Base-by-base conservation (phyloP, 2,329 filamentous ascomycete genomes). In the Alternaria sp. region DNA sequence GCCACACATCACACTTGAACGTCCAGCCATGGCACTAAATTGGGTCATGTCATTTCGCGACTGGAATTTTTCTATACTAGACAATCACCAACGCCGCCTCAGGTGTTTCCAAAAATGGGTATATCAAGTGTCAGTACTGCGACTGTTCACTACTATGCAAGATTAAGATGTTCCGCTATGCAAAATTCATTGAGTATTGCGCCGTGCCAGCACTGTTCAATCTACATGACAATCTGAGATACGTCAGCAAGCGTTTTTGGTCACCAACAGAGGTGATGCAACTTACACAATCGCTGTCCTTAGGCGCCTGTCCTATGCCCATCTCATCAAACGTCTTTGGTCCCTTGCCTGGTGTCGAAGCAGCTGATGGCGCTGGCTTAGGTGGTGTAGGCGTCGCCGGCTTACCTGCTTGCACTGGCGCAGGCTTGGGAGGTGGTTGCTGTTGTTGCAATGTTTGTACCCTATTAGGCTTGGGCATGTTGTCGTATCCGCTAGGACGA, bases 261-360 rank as follows among this genome's bases (percentile, higher is more conserved):
- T 20, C 8, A 9, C 14, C 38, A 5, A 30, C 24, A 18, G n/a
- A 47, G 8, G 22, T 24, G 4, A 16, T 11, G 34, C 34, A 24
- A 41, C 86, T 82, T 88, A 97, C 94, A 83, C 94, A 99, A 80
- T 98, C 94, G 67, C 87, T 87, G n/a, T 97, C 92, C 63, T 89
- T 86, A 79, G 95, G 94, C 48, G 85, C 89, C 71, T 89, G 86
- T 7, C 93, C 92, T 70, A 99, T 94, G 39, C 95, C 95, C 95
- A 99, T 99, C 76, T 96, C 94, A 76, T 97, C 94, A 78, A 99
- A 99, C 0, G 95, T 98, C 71, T 95, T 92, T 1, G 95, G 94
- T 11, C 94, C 95, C 75, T 93, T 92, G 51, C 85, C 86, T 32
- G 86, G 82, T 46, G 77, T 62, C 59, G 66, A 61, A 26, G 67